Evolutionary conservation across 176 grass and related monocot species (phyloP).

Genomic region (Hordeum marinum): DNA sequence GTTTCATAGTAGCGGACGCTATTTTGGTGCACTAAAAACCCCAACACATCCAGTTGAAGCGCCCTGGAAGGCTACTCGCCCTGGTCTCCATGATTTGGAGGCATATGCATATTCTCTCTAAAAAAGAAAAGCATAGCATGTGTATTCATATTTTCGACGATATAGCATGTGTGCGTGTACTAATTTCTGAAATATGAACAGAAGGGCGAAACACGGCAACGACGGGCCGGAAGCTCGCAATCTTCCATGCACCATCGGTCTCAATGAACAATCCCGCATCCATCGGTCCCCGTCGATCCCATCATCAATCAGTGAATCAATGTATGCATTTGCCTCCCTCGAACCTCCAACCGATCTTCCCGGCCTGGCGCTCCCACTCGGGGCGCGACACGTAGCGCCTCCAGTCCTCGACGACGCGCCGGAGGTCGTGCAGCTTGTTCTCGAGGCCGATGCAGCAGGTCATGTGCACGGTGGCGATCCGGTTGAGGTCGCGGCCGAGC

Average conservation of each 20-base stretch:
- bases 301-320: constrained; percentile 12
- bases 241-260: neutral
- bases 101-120: too few relatives aligned
- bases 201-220: neutral
- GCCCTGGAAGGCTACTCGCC: too few relatives aligned
- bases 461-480: constrained; percentile 67
- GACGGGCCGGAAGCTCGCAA: neutral
- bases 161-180: too few relatives aligned
- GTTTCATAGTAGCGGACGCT: too few relatives aligned
- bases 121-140: too few relatives aligned
- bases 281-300: neutral
- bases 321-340: constrained; percentile 69
- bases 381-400: constrained; percentile 46
- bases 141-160: too few relatives aligned
- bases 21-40: too few relatives aligned
- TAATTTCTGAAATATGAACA: neutral
- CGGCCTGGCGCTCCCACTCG: constrained; percentile 43
- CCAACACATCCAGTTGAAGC: too few relatives aligned
- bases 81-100: too few relatives aligned
- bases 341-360: constrained; percentile 57
- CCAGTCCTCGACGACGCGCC: constrained; percentile 53
- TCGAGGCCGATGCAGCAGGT: constrained; percentile 75
- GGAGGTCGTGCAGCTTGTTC: constrained; percentile 62
- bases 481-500: constrained; percentile 60
- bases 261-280: neutral